A percentile compares a stretch with the other conserved stretches of the same genome.
phyloP scores from a whole-genome alignment of 31 red algal genomes.

The Odonthalia washingtoniensis region DNA sequence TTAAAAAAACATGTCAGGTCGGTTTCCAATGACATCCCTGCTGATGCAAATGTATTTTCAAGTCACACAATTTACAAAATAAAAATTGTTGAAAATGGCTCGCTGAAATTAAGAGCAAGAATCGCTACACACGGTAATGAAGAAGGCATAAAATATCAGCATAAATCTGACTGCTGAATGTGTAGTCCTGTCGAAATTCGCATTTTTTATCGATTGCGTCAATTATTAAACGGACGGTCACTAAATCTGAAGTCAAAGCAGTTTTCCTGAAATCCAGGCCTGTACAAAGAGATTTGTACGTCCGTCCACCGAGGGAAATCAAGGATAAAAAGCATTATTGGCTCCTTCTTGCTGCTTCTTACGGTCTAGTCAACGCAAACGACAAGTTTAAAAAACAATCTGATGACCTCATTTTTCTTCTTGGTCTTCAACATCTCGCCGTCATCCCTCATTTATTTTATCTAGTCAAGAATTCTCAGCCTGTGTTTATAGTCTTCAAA shows the following conservation, averaged over 20 bases:
- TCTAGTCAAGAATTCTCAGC: not conserved
- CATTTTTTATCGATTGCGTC: conserved; percentile 6
- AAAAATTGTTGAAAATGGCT: not conserved
- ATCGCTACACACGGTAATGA: too few relatives aligned
- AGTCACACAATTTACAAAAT: conserved; percentile 41
- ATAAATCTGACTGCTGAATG: too few relatives aligned
- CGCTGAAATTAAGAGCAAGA: too few relatives aligned
- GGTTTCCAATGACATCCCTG: too few relatives aligned
- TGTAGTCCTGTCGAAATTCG: too few relatives aligned
- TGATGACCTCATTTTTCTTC: not conserved
- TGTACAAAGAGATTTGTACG: conserved; percentile 26
- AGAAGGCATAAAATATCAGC: too few relatives aligned
- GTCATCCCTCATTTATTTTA: conserved; percentile 15
- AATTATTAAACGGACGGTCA: not conserved
- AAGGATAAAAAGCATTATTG: not conserved
- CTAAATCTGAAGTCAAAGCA: conserved; percentile 6
- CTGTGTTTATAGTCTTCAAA: not conserved
- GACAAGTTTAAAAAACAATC: conserved; percentile 25
- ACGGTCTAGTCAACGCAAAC: conserved; percentile 36
- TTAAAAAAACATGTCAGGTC: too few relatives aligned
- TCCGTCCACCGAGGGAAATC: conserved; percentile 37
- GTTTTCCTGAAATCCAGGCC: conserved; percentile 23
- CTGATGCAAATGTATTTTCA: too few relatives aligned
- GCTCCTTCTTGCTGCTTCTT: conserved; percentile 38
- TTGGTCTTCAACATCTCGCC: not conserved